Evolutionary conservation across 2,329 filamentous ascomycete species (phyloP).

Genomic region (Colletotrichum incanum): DNA sequence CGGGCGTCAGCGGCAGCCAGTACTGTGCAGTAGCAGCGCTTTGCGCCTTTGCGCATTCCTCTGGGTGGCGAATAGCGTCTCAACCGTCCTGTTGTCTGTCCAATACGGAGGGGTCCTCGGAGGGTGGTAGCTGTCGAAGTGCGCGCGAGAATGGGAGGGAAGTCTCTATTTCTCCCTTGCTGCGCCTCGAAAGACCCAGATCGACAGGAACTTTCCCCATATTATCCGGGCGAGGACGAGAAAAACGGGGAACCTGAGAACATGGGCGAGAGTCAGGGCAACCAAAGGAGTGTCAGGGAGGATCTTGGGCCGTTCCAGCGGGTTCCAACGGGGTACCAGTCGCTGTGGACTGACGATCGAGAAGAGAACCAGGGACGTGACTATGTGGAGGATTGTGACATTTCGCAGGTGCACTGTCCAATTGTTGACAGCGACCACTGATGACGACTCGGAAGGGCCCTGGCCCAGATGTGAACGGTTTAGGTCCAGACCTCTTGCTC

Average conservation of each 20-base stretch:
- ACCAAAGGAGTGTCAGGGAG: neutral
- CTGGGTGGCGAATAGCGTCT: conserved; percentile 17
- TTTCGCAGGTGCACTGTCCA: conserved; percentile 3
- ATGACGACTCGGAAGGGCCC: neutral
- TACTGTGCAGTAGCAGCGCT: conserved; percentile 13
- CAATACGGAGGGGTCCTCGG: conserved; percentile 4
- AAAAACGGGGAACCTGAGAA: conserved; percentile 16
- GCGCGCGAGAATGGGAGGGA: conserved; percentile 15
- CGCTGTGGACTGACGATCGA: conserved; percentile 14
- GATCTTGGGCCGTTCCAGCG: conserved; percentile 28
- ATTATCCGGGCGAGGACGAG: conserved; percentile 32
- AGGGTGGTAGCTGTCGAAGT: neutral
- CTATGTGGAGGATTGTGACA: conserved; percentile 18
- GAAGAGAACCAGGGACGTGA: conserved; percentile 1
- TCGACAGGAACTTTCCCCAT: conserved; percentile 33
- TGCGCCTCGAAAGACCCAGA: conserved; percentile 41
- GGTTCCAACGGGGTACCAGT: conserved; percentile 26
- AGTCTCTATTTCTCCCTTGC: conserved; percentile 28
- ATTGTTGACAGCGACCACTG: conserved; percentile 9
- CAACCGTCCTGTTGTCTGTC: neutral
- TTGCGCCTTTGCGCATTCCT: conserved; percentile 34
- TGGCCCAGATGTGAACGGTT: neutral
- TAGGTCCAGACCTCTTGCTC: conserved; percentile 23
- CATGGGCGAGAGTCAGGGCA: conserved; percentile 37
- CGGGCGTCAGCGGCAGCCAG: conserved; percentile 10